Evolutionary conservation across 78 protist species (phyloP), one percentile per base, ranked within the genome.

Genomic region (Dictyostelium intermedium): DNA sequence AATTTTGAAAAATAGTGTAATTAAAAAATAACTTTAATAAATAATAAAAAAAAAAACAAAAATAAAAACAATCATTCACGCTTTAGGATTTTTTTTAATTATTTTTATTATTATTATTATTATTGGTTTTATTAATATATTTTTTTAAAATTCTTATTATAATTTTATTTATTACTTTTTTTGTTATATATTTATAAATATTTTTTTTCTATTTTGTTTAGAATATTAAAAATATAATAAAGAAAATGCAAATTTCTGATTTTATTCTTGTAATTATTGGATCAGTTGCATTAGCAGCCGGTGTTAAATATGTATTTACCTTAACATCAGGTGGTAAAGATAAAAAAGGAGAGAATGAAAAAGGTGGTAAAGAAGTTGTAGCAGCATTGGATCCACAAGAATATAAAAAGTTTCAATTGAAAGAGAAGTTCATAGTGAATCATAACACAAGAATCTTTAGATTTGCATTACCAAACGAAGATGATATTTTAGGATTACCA

Each of bases 381-480:
- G 2, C 32, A 23, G 93, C 93, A 61, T 37, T 87, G 3, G 80
- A 87, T 35, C 56, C 93, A 39, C 39, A 87, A 23, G 93, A 87
- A 87, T 87, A 87, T 66, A 53, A 27, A 87, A 76, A 87, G 80
- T 87, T 87, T 53, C 84, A 77, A 66, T 53, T 87, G 10, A 76
- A 87, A 63, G 85, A 87, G 66, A 87, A 87, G 32, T 45, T 78
- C 61, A 87, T 87, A 41, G 85, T 87, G 30, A 87, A 87, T 63
- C 93, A 87, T 43, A 87, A 87, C 20, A 87, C 93, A 18, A 45
- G 93, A 53, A 87, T 87, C 35, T 87, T 87, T 79, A 87, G 93
- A 87, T 87, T 87, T 53, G 84, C 70, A 30, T 39, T 87, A 34
- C 93, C 93, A 87, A 50, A 79, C 25, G 53, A 69, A 87, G 60